phyloP scores from a whole-genome alignment of 2,329 filamentous ascomycete species.

The Grosmannia huntii region DNA sequence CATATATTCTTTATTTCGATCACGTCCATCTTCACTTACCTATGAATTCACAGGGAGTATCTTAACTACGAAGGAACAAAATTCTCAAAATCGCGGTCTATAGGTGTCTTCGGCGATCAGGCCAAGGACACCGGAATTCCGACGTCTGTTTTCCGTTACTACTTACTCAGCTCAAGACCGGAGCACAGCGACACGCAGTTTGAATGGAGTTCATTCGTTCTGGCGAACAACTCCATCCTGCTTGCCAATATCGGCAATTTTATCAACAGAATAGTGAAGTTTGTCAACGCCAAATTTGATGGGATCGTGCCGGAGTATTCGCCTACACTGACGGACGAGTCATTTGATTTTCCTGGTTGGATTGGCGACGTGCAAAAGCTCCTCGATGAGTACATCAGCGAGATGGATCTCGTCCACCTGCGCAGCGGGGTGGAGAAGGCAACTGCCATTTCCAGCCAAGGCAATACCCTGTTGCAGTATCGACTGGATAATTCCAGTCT shows the following conservation, averaged over 20 bases:
- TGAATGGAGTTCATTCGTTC: constrained; percentile 50
- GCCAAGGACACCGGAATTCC: constrained; percentile 76
- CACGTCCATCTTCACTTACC: neutral
- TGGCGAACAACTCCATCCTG: constrained; percentile 81
- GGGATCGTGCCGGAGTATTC: constrained; percentile 52
- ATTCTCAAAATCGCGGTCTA: constrained; percentile 80
- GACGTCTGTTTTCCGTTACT: constrained; percentile 87
- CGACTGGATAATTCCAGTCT: constrained; percentile 30
- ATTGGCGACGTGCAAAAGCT: constrained; percentile 51
- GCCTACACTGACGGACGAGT: constrained; percentile 36
- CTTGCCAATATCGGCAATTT: constrained; percentile 64
- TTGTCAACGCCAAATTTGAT: constrained; percentile 63
- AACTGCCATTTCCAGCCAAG: constrained; percentile 49
- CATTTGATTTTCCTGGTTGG: constrained; percentile 37
- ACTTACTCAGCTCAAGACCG: constrained; percentile 72
- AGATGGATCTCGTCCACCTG: constrained; percentile 60
- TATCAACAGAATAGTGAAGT: constrained; percentile 62
- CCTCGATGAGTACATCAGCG: constrained; percentile 52
- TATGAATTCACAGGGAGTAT: constrained; percentile 41
- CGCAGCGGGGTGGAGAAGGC: constrained; percentile 52
- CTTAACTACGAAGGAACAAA: constrained; percentile 82
- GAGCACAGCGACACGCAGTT: constrained; percentile 67
- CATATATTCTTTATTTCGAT: neutral
- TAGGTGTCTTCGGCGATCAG: constrained; percentile 86
- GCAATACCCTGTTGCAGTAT: constrained; percentile 37